Conservation (phyloP, 2,329 filamentous ascomycete genomes). For the Rhexocercosporidium sp. region DNA sequence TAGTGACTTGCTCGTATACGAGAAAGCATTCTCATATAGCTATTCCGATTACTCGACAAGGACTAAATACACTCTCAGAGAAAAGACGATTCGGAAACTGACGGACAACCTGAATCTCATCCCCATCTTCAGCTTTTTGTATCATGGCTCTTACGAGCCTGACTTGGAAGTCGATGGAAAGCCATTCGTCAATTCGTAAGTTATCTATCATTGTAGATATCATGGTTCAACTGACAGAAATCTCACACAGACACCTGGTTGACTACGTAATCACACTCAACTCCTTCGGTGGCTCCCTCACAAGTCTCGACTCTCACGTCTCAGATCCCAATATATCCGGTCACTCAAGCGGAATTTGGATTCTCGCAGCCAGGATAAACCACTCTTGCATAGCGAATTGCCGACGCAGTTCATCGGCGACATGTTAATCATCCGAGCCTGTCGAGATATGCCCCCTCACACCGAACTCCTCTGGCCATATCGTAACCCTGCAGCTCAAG, state of each 20-base stretch:
- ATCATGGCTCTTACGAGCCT: slow-evolving; percentile 24
- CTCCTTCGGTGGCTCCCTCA: slow-evolving; percentile 24
- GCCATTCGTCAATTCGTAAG: slow-evolving; percentile 26
- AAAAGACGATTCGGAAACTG: slow-evolving; percentile 20
- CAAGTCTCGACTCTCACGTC: slow-evolving; percentile 11
- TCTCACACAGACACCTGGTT: slow-evolving; percentile 18
- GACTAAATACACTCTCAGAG: slow-evolving; percentile 19
- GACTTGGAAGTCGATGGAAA: slow-evolving; percentile 11
- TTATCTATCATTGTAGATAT: neutral
- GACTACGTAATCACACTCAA: slow-evolving; percentile 23
- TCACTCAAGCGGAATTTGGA: slow-evolving; percentile 30
- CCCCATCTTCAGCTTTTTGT: slow-evolving; percentile 10
- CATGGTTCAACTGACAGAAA: slow-evolving; percentile 1
- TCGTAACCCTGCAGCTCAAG: slow-evolving; percentile 3
- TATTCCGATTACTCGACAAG: slow-evolving; percentile 7
- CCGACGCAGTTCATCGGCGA: slow-evolving; percentile 26
- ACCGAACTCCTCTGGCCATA: slow-evolving; percentile 29
- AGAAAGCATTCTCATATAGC: slow-evolving; percentile 29
- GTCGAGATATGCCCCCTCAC: slow-evolving; percentile 23
- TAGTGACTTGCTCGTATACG: slow-evolving; percentile 28
- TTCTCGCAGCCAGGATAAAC: slow-evolving; percentile 29
- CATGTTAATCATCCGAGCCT: slow-evolving; percentile 25
- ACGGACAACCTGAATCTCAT: slow-evolving; percentile 21
- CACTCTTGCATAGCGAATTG: slow-evolving; percentile 33
- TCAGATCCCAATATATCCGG: neutral